These are phyloP conservation scores for Coemansia sp. DNA, from an alignment of 192 early-diverging fungal genomes.

Conservation along the genomic window DNA sequence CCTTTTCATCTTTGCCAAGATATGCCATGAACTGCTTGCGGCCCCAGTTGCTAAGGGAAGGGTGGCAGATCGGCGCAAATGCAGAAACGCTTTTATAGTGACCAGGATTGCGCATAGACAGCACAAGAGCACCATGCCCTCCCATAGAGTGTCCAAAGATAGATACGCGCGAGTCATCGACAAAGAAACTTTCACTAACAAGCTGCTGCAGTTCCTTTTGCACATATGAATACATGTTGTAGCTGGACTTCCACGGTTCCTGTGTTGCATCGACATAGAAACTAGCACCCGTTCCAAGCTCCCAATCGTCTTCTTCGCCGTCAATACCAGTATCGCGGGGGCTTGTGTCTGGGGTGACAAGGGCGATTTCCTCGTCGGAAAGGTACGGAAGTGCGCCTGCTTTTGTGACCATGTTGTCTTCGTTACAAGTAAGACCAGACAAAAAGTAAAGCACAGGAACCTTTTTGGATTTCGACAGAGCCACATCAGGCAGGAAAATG, in stretches of 20 bases:
- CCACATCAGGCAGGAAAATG: conserved; percentile 67
- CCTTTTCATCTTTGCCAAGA: conserved; percentile 59
- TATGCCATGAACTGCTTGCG: conserved; percentile 76
- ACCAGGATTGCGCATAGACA: conserved; percentile 71
- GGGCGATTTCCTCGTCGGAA: conserved; percentile 66
- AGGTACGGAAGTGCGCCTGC: conserved; percentile 68
- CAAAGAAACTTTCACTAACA: conserved; percentile 57
- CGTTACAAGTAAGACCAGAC: conserved; percentile 79
- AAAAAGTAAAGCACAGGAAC: conserved; percentile 67
- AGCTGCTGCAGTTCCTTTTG: conserved; percentile 69
- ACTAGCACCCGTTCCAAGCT: conserved; percentile 56
- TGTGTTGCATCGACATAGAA: conserved; percentile 79
- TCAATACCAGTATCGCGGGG: conserved; percentile 70
- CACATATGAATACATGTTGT: conserved; percentile 85
- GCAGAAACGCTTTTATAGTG: conserved; percentile 73
- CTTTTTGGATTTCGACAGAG: conserved; percentile 16
- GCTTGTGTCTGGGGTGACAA: conserved; percentile 85
- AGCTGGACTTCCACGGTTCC: conserved; percentile 70
- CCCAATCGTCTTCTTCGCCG: conserved; percentile 69
- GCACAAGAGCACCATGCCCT: conserved; percentile 84
- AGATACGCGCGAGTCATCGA: conserved; percentile 63
- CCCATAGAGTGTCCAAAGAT: conserved; percentile 81
- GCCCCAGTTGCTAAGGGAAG: conserved; percentile 74
- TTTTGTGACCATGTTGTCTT: conserved; percentile 91
- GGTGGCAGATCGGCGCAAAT: conserved; percentile 82